Base-by-base conservation (phyloP, 805 yeast genomes). In the Schwanniomyces occidentalis region DNA sequence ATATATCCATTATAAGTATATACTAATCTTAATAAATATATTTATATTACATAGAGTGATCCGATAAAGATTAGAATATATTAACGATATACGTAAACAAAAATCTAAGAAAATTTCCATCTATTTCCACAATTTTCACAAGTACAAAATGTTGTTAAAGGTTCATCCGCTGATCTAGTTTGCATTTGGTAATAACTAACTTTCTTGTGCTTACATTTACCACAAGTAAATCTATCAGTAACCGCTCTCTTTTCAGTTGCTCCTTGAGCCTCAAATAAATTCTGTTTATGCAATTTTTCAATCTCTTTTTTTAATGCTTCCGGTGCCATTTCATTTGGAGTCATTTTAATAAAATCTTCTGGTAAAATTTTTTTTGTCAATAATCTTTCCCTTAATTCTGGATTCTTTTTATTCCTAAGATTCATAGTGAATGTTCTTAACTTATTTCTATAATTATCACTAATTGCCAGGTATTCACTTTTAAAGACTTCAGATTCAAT, bases 121-220 rank as follows among this genome's bases (percentile, higher is more conserved):
- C 98, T 78, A 56, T 93, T 88, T 44, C 98, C 98, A 69, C 99
- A 93, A 46, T 79, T 87, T 54, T 90, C 97, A 69, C 99, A 93
- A 3, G 96, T 90, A 70, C 99, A 93, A 59, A 93, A 93, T 1
- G 99, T 93, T 6, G 99, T 93, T 53, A 93, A 76, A 40, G 99
- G 99, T 65, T 93, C 99, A 78, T 93, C 99, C 13, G 99, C 99
- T 38, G 96, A 86, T 64, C 99, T 76, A 21, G 99, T 93, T 71
- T 93, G 99, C 83, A 93, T 76, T 68, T 93, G 99, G 63, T 90
- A 91, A 61, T 93, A 93, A 49, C 95, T 85, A 26, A 93, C 99
- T 70, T 88, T 89, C 74, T 90, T 89, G 60, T 89, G 91, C 65
- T 91, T 93, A 76, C 99, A 93, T 62, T 91, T 93, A 32, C 98